Percentiles rank a stretch among this genome's conserved stretches.
Conservation (phyloP, 768 basidiomycete species). For the Tephrocybe rancida region DNA sequence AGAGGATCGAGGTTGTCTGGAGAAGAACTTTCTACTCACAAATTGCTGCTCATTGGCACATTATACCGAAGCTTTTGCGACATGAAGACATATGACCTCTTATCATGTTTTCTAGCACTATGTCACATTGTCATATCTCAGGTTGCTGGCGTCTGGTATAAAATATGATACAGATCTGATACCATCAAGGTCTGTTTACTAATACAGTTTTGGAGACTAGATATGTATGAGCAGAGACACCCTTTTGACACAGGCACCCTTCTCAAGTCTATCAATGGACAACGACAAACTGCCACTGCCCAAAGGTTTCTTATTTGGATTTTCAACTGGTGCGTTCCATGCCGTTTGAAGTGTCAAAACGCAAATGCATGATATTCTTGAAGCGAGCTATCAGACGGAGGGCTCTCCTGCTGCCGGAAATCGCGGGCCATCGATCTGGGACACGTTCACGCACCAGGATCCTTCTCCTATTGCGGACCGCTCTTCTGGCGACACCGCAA, state of each 20-base stretch:
- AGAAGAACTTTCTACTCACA: too few species aligned
- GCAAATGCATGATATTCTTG: background rate
- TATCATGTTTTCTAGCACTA: too few species aligned
- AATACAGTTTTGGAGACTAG: too few species aligned
- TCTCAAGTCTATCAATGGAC: background rate
- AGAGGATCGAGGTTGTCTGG: too few species aligned
- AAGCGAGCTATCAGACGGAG: constrained; percentile 76
- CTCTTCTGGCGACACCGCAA: constrained; percentile 64
- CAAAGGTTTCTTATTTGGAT: constrained; percentile 34
- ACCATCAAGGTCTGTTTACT: too few species aligned
- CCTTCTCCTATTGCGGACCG: constrained; percentile 58
- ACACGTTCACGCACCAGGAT: constrained; percentile 62
- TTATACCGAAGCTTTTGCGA: background rate
- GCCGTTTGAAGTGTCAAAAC: background rate
- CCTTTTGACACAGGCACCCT: too few species aligned
- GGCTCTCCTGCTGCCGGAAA: constrained; percentile 57
- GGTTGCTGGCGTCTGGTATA: background rate
- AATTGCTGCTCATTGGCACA: too few species aligned
- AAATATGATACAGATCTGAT: too few species aligned
- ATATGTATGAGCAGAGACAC: too few species aligned
- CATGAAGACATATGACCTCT: background rate
- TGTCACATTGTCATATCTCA: background rate
- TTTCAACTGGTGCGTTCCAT: constrained; percentile 30
- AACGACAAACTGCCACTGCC: constrained; percentile 18
- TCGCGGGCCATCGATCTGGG: constrained; percentile 74